Evolutionary conservation across 2,329 filamentous ascomycete species (phyloP), one percentile per base, ranked within the genome.

Genomic region (Sporothrix brunneoviolacea): DNA sequence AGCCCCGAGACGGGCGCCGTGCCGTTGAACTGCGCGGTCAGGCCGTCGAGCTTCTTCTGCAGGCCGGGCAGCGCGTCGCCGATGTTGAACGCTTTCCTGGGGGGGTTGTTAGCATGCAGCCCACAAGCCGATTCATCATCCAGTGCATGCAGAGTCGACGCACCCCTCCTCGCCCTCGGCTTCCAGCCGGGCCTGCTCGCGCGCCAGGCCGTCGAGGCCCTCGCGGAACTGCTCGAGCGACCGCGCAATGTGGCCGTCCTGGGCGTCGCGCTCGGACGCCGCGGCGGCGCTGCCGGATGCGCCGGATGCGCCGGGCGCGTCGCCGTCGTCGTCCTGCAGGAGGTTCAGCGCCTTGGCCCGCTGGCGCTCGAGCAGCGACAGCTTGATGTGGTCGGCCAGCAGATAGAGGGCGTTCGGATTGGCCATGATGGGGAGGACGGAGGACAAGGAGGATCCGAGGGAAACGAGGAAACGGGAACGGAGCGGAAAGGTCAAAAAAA

Each of bases 301-400:
- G 37, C 12, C 27, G 37, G 33, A 10, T 15, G 22, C 13, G 19
- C 24, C 36, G 13, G 38, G 13, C 9, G 18, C 41, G 22, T 16
- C 37, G 36, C 80, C 81, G 36, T 2, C 32, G 27, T 81, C 81
- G 53, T 89, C 81, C 19, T 57, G 53, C 44, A 55, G 30, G 50
- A 95, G 79, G 59, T 89, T 83, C 39, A 95, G 77, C 13, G 83
- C 86, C 61, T 88, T 82, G 43, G 91, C 89, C 52, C 91, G 84
- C 70, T 95, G 85, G 52, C 91, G 83, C 72, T 97, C 93, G 22
- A 97, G 82, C 15, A 98, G 78, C 13, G 91, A 95, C 55, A 97
- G 81, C 70, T 97, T 96, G 75, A 97, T 88, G 69, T 97, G 91
- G 71, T 98, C 93, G 62, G 91, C 89, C 52, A 97, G 82, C 48